Evolutionary conservation across 2,329 filamentous ascomycete genomes (phyloP).

Genomic region (Nigrospora osmanthi): DNA sequence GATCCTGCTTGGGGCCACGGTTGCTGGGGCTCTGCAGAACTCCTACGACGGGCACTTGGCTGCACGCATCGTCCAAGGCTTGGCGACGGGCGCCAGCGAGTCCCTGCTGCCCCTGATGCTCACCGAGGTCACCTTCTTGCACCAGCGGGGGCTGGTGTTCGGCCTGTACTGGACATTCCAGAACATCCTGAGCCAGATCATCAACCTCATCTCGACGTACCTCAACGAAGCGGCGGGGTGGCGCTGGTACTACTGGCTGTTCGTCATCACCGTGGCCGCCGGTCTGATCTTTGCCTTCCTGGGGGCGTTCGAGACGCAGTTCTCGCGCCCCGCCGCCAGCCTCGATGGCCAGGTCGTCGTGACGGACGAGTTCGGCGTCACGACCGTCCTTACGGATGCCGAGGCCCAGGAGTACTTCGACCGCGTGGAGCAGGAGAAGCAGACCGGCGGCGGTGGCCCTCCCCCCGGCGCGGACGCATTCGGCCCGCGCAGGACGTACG

Average conservation of each 20-base stretch:
- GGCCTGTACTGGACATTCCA: constrained; percentile 30
- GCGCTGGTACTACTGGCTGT: constrained; percentile 34
- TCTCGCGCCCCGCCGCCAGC: constrained; percentile 22
- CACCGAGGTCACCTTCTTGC: constrained; percentile 29
- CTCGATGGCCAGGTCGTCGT: constrained; percentile 24
- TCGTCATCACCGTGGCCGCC: constrained; percentile 22
- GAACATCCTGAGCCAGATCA: constrained; percentile 21
- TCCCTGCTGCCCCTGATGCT: constrained; percentile 29
- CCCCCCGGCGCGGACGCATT: background rate
- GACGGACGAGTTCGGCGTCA: constrained; percentile 29
- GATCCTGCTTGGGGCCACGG: constrained; percentile 21
- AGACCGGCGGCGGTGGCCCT: background rate
- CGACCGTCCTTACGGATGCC: constrained; percentile 19
- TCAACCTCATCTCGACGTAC: constrained; percentile 26
- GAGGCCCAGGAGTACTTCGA: constrained; percentile 18
- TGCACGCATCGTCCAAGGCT: constrained; percentile 24
- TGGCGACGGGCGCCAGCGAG: constrained; percentile 29
- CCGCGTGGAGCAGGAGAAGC: background rate
- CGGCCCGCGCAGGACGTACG: constrained; percentile 1
- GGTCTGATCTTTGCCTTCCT: constrained; percentile 28
- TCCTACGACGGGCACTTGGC: constrained; percentile 27
- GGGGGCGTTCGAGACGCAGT: constrained; percentile 30
- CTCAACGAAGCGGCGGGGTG: constrained; percentile 24
- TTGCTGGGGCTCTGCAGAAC: constrained; percentile 23
- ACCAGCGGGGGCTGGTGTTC: constrained; percentile 26